Evolutionary conservation across 1,139 yeast genomes (phyloP), one percentile per base, ranked within the genome.

Genomic region (Pichia inconspicua): DNA sequence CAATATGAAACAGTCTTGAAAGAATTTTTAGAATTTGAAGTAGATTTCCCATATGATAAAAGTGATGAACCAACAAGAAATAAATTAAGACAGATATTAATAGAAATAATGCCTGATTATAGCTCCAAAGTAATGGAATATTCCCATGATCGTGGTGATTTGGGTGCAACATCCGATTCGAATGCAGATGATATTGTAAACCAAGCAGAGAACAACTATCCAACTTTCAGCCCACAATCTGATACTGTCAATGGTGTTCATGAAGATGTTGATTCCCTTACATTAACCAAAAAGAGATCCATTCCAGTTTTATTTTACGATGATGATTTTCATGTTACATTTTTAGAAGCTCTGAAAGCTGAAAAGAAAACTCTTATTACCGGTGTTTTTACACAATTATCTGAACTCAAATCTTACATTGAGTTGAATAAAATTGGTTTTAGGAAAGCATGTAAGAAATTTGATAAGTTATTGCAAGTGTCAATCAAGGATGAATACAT

Each of bases 361-460:
- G 81, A 88, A 8, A 72, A 86, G 57, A 84, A 82, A 64, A 82
- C 83, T 62, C 73, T 88, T 49, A 66, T 84, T 4, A 75, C 82
- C 41, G 74, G 81, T 12, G 67, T 82, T 43, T 90, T 80, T 68
- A 90, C 92, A 11, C 72, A 79, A 25, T 70, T 89, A 36, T 82
- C 89, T n/a, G 97, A 90, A 64, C 73, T 90, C 57, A 82, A 84
- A 59, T 85, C 95, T 12, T 90, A 70, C 63, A 73, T 85, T 47
- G 95, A 88, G 60, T 72, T 90, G 57, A 90, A 90, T 70, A 76
- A 75, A 56, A 86, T 95, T 34, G 97, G 97, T 7, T 87, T 90
- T 67, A 77, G 85, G 42, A 90, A 90, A 66, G 90, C 89, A 44
- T 73, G 89, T 57, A 90, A 90, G 64, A 90, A 90, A 68, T 90